phyloP scores from a whole-genome alignment of 2,329 filamentous ascomycete genomes.

The Cadophora gregata region DNA sequence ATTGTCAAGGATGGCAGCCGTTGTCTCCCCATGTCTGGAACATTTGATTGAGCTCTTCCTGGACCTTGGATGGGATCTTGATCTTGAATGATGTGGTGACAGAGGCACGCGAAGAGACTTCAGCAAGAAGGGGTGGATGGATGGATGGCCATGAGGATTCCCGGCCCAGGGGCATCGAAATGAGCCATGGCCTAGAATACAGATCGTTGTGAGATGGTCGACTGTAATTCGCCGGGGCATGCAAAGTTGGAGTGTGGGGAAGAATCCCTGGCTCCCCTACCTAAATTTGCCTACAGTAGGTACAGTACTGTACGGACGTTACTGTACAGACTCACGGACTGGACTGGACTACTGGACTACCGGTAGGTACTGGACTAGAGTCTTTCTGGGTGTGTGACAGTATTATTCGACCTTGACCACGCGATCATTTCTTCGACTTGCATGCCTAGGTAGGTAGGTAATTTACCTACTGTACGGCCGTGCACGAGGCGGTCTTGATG shows the following conservation, averaged over 20 bases:
- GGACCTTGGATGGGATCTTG: neutral
- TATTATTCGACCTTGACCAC: conserved; percentile 1
- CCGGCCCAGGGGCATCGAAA: neutral
- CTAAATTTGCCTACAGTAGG: no score
- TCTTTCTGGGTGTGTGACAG: neutral
- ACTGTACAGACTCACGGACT: neutral
- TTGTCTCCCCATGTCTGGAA: neutral
- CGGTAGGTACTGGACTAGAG: no score
- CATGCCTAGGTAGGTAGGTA: no score
- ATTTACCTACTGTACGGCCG: no score
- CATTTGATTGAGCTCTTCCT: neutral
- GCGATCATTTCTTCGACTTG: conserved; percentile 9
- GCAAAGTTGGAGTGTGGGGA: conserved; percentile 11
- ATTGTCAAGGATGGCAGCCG: neutral
- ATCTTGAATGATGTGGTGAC: neutral
- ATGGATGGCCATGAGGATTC: neutral
- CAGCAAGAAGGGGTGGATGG: neutral
- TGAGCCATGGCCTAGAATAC: conserved; percentile 12
- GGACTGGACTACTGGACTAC: no score
- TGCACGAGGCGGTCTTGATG: conserved; percentile 9
- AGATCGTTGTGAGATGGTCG: neutral
- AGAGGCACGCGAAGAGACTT: neutral
- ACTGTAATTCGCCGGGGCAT: neutral
- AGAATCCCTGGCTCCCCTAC: conserved; percentile 18
- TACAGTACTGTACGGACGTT: no score